Evolutionary conservation across 2,329 filamentous ascomycete genomes (phyloP), one percentile per base, ranked within the genome.

Genomic region (Ascochyta lentis): DNA sequence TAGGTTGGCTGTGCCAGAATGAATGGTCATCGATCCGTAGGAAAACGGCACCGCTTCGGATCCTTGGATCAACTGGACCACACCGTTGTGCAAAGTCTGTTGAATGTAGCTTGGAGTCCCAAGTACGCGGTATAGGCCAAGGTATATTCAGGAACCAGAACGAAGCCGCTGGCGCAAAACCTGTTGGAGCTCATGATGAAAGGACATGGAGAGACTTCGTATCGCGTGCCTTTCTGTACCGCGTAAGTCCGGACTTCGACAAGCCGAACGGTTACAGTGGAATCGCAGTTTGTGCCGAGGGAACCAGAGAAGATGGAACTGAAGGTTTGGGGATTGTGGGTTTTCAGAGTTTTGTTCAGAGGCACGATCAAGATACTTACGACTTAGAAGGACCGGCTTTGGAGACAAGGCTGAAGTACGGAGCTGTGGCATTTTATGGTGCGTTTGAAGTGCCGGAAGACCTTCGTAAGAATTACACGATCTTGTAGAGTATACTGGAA

Each of bases 281-380:
- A 3, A 53, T 60, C 19, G 66, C 64, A 13, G 34, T 68, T 2
- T 66, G 63, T 34, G 58, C 58, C 1, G 49, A 67, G 26, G 63
- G 64, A 0, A 33, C 39, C 6, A 54, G 60, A 26, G 56, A 68
- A 24, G 61, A 68, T 48, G 60, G 62, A 0, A 61, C 52, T 4
- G 19, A 51, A 7, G 62, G 64, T 6, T 54, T 56, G 1, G 62
- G 59, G n/a, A 45, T 66, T 8, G 56, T 63, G 5, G 64, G 62
- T 4, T 65, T 68, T 29, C 64, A 66, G 41, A 62, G 58, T 38
- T 68, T 68, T 38, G 64, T 64, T 4, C 65, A 68, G 40, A 27
- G 49, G 6, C 49, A 51, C 40, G 59, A 50, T 6, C 58, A 59
- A 26, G 48, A 66, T 26, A 63, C 51, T n/a, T 68, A 58, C 39